Conservation (phyloP, 768 basidiomycete genomes). For the Mycena olivaceomarginata region DNA sequence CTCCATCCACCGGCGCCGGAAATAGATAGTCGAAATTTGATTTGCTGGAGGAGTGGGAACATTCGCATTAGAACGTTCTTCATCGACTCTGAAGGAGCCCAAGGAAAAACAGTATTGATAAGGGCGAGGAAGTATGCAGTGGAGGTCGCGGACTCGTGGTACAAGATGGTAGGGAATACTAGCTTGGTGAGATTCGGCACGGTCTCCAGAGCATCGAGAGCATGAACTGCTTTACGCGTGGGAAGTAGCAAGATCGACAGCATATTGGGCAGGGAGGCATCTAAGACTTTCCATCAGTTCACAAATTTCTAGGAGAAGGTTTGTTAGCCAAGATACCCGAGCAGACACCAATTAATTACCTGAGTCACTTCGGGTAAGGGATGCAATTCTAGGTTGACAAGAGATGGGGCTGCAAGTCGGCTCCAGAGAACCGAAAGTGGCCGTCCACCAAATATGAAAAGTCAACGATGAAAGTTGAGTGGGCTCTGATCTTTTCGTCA, state of each 20-base stretch:
- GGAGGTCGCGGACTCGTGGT: not conserved
- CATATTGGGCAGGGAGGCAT: not conserved
- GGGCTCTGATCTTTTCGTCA: not conserved
- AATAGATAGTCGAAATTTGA: too few species aligned
- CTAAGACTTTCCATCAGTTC: not conserved
- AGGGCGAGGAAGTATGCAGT: not conserved
- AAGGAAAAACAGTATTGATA: not conserved
- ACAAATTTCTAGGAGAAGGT: too few species aligned
- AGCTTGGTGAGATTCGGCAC: slow-evolving; percentile 11
- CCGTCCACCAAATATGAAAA: not conserved
- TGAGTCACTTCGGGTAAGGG: too few species aligned
- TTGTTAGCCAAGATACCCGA: too few species aligned
- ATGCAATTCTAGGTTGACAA: not conserved
- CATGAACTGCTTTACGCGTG: not conserved
- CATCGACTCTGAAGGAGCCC: not conserved
- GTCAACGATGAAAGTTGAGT: not conserved
- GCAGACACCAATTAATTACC: too few species aligned
- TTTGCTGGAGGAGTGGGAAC: too few species aligned
- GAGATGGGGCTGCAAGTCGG: not conserved
- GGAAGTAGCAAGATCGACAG: not conserved
- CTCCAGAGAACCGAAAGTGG: not conserved
- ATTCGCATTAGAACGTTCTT: slow-evolving; percentile 1
- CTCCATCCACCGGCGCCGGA: slow-evolving; percentile 25
- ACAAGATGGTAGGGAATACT: not conserved
- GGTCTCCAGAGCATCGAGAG: not conserved